Base-by-base conservation (phyloP, 139 green algal genomes). In the Pleodorina starrii region DNA sequence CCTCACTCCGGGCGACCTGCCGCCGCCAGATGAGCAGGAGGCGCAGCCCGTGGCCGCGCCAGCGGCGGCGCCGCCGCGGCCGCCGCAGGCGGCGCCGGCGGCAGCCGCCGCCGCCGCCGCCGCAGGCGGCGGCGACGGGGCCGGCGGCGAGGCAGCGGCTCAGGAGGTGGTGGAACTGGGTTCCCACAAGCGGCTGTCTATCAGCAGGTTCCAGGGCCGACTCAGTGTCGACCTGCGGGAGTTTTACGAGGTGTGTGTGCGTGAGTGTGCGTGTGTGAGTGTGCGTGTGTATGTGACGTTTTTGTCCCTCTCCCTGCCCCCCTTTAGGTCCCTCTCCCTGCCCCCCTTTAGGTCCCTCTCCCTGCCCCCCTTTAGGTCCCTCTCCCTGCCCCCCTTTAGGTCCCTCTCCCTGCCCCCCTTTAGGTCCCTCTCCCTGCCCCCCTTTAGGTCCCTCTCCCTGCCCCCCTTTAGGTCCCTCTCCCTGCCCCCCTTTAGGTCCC, bases 211-310 rank as follows among this genome's bases (percentile, higher is more conserved):
- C 89, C 90, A 90, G 12, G 91, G 90, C 6, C 69, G 87, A 17
- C n/a, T 63, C 44, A 84, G 36, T 2, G 86, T 96, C 25, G 89
- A 96, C 79, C 60, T 96, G 44, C 78, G 94, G 9, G 88, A 94
- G 68, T 95, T 73, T 27, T 96, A 95, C 46, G n/a, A 86, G 69
- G 90, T 90, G 57, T 29, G 84, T 10, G 23, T 25, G 46, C n/a
- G n/a, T n/a, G n/a, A n/a, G n/a, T n/a, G n/a, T n/a, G n/a, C n/a
- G n/a, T n/a, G n/a, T n/a, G 9, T 46, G 86, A 9, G 32, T 2
- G n/a, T 7, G 50, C 6, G 40, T n/a, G n/a, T n/a, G n/a, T n/a
- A n/a, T n/a, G n/a, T n/a, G n/a, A n/a, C n/a, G n/a, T n/a, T n/a
- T n/a, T n/a, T n/a, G n/a, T n/a, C n/a, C n/a, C n/a, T n/a, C n/a